Percentiles rank a stretch among this genome's conserved stretches.
phyloP scores from a whole-genome alignment of 306 rosid species.

The Myrica gale region DNA sequence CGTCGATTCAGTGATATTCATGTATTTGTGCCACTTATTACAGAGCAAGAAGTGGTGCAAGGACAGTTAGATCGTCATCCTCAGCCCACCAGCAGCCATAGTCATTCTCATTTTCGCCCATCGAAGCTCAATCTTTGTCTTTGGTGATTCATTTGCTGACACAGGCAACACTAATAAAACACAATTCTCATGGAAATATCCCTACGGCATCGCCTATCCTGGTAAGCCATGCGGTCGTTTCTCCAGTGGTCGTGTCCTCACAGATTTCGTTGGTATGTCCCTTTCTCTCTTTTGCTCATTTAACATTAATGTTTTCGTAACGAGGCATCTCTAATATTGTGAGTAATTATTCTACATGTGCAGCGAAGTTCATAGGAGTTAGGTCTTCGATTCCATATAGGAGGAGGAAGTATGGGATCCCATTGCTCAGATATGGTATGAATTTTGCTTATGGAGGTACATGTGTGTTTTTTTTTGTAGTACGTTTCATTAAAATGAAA shows the following conservation, averaged over 20 bases:
- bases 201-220: conserved; percentile 52
- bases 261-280: conserved; percentile 52
- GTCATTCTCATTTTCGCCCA: not conserved
- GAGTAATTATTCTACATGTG: not conserved
- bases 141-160: conserved; percentile 59
- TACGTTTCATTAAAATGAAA: too few species aligned
- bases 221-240: conserved; percentile 58
- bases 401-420: conserved; percentile 36
- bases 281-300: not conserved
- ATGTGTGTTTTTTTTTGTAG: too few species aligned
- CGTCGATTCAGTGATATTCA: too few species aligned
- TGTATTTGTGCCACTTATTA: too few species aligned
- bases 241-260: conserved; percentile 47
- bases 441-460: conserved; percentile 88
- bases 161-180: conserved; percentile 43
- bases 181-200: conserved; percentile 31
- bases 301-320: too few species aligned
- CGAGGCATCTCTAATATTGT: too few species aligned
- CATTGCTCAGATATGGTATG: conserved; percentile 64
- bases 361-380: conserved; percentile 65
- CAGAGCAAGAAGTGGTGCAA: too few species aligned
- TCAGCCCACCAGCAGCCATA: not conserved
- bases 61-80: not conserved
- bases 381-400: conserved; percentile 77
- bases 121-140: conserved; percentile 44